Evolutionary conservation across 1,139 yeast species (phyloP), one percentile per base, ranked within the genome.

Genomic region (Candida mesenterica): DNA sequence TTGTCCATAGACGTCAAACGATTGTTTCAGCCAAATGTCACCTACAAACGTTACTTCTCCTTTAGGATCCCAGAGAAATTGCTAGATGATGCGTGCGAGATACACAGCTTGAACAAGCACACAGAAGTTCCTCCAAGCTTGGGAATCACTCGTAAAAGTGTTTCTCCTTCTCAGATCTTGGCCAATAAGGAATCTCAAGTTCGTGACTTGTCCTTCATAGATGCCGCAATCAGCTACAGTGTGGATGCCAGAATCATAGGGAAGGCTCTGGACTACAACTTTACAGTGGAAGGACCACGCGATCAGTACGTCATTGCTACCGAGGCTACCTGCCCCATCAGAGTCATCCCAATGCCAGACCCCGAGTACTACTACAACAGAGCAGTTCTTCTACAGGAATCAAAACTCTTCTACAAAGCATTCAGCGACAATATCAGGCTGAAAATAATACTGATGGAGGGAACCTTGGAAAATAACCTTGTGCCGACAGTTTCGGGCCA

Each of bases 231-330:
- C 4, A 48, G 59, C 15, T 70, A 69, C 45, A 61, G 65, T 26
- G 65, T 69, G 3, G 56, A 58, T 27, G 68, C 69, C 3, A 55
- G 72, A 44, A 62, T 69, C 32, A 63, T 70, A 36, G 75, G 75
- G 31, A 57, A 64, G 34, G 65, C 67, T 8, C 58, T 63, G 15
- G 72, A 65, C 36, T 70, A 65, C 42, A 40, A 44, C 24, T 42
- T 41, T 29, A 36, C 34, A 8, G 36, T 39, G 6, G 36, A 34
- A 2, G 34, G 36, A 23, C 42, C 20, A 4, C 36, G 34, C 2
- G 70, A 70, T 39, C 64, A 59, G 40, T 70, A 67, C 39, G 63
- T 69, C 15, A 55, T 69, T 31, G 70, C 70, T 3, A 58, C 59
- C 28, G 70, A 65, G 33, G 55, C 57, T 3, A 50, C 52, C 5